Percentiles rank a stretch among this genome's conserved stretches.
phyloP scores from a whole-genome alignment of 2,329 filamentous ascomycete genomes.

The Aaosphaeria pasadenensis region DNA sequence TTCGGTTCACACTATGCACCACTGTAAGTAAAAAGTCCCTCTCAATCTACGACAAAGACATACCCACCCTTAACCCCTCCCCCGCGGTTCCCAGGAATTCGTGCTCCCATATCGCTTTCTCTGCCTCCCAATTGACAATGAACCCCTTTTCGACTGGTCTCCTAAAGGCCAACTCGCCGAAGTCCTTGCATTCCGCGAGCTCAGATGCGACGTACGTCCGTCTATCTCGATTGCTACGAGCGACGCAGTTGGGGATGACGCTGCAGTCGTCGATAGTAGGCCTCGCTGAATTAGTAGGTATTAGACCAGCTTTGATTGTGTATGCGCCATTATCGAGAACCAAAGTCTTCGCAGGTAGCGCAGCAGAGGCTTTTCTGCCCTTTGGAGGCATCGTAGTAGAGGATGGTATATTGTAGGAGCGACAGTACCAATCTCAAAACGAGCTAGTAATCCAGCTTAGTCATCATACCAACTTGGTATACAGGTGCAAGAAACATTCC shows the following conservation, averaged over 20 bases:
- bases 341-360: slow-evolving; percentile 55
- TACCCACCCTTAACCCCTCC: slow-evolving; percentile 54
- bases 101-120: slow-evolving; percentile 94
- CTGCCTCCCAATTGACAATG: slow-evolving; percentile 92
- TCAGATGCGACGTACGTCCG: slow-evolving; percentile 78
- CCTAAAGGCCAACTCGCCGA: slow-evolving; percentile 82
- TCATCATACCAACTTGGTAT: too few species aligned
- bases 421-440: too few species aligned
- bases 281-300: slow-evolving; percentile 25
- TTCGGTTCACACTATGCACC: slow-evolving; percentile 63
- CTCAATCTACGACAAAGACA: neutral
- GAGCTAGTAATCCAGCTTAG: too few species aligned
- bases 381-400: slow-evolving; percentile 25
- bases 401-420: neutral
- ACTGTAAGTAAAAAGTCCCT: neutral
- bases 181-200: slow-evolving; percentile 76
- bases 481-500: too few species aligned
- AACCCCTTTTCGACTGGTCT: slow-evolving; percentile 92
- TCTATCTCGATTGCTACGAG: slow-evolving; percentile 71
- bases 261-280: slow-evolving; percentile 50
- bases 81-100: slow-evolving; percentile 74
- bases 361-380: slow-evolving; percentile 22
- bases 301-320: slow-evolving; percentile 86
- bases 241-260: slow-evolving; percentile 84
- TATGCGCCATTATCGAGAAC: slow-evolving; percentile 92